A percentile compares a stretch with the other conserved stretches of the same genome.
phyloP scores from a whole-genome alignment of 306 rosid genomes.

The Potentilla sterilis region DNA sequence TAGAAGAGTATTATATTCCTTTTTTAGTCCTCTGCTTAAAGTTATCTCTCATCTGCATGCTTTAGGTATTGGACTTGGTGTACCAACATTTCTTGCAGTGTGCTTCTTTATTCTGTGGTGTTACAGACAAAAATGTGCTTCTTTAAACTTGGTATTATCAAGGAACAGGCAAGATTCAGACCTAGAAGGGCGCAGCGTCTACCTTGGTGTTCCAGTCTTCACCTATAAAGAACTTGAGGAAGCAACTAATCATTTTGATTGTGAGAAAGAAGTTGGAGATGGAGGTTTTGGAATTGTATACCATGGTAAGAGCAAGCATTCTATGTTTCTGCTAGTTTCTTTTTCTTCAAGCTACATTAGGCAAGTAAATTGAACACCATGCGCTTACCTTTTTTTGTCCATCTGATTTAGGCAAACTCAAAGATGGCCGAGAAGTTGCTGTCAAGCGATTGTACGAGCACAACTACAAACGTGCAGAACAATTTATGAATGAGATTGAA shows the following conservation, averaged over 20 bases:
- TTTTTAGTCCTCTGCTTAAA: not conserved
- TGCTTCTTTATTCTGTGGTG: constrained; percentile 8
- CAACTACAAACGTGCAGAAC: constrained; percentile 49
- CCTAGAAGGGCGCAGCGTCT: constrained; percentile 27
- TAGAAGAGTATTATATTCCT: not conserved
- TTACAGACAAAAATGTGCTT: constrained; percentile 10
- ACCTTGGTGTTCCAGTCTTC: constrained; percentile 45
- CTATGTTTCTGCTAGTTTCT: not conserved
- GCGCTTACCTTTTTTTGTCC: not conserved
- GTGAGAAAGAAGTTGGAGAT: constrained; percentile 48
- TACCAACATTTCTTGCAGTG: not conserved
- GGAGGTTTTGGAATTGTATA: constrained; percentile 73
- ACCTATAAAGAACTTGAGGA: constrained; percentile 51
- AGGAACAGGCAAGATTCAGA: constrained; percentile 28
- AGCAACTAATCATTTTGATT: constrained; percentile 53
- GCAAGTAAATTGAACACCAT: not conserved
- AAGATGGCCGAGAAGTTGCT: constrained; percentile 83
- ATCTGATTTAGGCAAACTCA: constrained; percentile 51
- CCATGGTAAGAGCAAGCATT: constrained; percentile 35
- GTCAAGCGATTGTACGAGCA: constrained; percentile 66
- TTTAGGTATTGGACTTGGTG: constrained; percentile 24
- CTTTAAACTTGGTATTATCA: not conserved
- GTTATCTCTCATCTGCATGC: not conserved
- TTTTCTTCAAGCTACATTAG: not conserved
- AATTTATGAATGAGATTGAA: constrained; percentile 62